phyloP scores from a whole-genome alignment of 2,329 filamentous ascomycete genomes.

The Pestalotiopsis fici region DNA sequence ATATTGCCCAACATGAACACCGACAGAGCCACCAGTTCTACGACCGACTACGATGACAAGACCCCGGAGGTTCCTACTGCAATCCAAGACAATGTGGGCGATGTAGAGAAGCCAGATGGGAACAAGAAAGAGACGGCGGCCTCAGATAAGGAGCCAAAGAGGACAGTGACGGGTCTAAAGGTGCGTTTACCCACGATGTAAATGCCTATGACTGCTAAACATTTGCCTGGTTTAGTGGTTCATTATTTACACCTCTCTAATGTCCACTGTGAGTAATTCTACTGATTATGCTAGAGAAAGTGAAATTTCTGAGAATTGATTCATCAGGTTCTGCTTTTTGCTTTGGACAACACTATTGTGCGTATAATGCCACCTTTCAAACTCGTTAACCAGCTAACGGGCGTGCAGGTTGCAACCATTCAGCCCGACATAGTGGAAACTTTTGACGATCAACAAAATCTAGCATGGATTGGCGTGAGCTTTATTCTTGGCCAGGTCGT shows the following conservation, averaged over 20 bases:
- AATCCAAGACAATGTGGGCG: background rate
- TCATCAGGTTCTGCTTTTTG: slow-evolving; percentile 1
- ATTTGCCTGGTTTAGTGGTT: slow-evolving; percentile 1
- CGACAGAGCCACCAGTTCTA: background rate
- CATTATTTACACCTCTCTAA: slow-evolving; percentile 5
- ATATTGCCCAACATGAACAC: background rate
- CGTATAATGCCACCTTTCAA: background rate
- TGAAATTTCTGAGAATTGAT: too few species aligned
- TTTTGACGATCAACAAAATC: slow-evolving; percentile 36
- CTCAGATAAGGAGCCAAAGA: slow-evolving; percentile 1
- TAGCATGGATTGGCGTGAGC: slow-evolving; percentile 40
- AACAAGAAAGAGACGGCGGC: background rate
- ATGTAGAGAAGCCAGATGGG: background rate
- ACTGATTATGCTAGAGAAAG: too few species aligned
- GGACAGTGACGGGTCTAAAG: background rate
- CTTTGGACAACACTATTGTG: slow-evolving; percentile 2
- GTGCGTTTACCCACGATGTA: background rate
- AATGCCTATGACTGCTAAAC: background rate
- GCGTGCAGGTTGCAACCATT: slow-evolving; percentile 44
- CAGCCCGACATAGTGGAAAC: slow-evolving; percentile 40
- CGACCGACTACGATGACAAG: background rate
- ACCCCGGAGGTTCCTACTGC: background rate
- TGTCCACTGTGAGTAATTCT: slow-evolving; percentile 8
- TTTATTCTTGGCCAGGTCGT: slow-evolving; percentile 42
- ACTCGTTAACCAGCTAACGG: too few species aligned